Percentiles rank a stretch among this genome's conserved stretches.
Conservation (phyloP, 805 yeast genomes). For the Myxozyma monticola region DNA sequence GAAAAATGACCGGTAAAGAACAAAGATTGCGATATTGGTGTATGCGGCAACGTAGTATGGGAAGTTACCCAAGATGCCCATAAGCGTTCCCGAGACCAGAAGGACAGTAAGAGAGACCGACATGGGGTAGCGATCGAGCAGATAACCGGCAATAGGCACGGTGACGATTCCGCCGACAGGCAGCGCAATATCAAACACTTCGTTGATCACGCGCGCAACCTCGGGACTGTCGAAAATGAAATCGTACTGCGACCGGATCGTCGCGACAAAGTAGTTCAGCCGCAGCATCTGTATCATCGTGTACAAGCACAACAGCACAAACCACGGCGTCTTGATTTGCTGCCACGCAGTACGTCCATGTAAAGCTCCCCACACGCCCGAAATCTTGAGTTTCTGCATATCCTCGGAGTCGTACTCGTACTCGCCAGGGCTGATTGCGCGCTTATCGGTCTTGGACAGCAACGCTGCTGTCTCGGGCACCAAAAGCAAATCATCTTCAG, state of each 20-base stretch:
- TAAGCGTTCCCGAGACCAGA: constrained; percentile 53
- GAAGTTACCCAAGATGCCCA: constrained; percentile 72
- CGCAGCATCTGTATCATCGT: constrained; percentile 88
- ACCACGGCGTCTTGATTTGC: constrained; percentile 67
- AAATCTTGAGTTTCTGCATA: constrained; percentile 32
- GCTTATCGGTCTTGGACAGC: constrained; percentile 12
- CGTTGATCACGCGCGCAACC: constrained; percentile 59
- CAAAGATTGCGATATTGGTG: constrained; percentile 68
- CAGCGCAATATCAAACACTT: constrained; percentile 78
- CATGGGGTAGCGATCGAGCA: constrained; percentile 73
- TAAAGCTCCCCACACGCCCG: constrained; percentile 72
- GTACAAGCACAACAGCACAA: constrained; percentile 69
- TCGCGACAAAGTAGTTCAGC: constrained; percentile 90
- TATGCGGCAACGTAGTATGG: constrained; percentile 54
- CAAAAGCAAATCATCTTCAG: constrained; percentile 1
- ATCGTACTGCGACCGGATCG: constrained; percentile 77
- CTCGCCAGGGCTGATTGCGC: constrained; percentile 17
- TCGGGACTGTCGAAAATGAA: constrained; percentile 58
- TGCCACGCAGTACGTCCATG: constrained; percentile 57
- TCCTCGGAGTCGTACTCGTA: constrained; percentile 27
- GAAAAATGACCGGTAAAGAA: constrained; percentile 84
- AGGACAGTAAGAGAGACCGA: constrained; percentile 53
- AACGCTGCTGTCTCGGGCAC: constrained; percentile 14
- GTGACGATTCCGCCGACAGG: constrained; percentile 87
- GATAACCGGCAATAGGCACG: constrained; percentile 80